Percentiles rank a stretch among this genome's conserved stretches.
phyloP scores from a whole-genome alignment of 768 basidiomycete species.

The Termitomyces sp. region DNA sequence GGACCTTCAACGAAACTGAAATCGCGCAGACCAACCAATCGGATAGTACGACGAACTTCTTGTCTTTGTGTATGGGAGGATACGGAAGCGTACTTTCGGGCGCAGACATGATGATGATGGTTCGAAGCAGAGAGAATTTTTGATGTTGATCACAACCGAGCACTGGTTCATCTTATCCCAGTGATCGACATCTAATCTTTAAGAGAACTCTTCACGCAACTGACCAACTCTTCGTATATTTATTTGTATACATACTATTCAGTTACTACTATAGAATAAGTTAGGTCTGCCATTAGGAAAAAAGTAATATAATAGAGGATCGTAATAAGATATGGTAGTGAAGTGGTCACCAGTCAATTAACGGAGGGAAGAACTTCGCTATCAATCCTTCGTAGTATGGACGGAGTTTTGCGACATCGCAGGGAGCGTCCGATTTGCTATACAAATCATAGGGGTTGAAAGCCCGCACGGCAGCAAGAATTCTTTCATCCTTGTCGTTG shows the following conservation, averaged over 20 bases:
- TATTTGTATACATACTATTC: too few species aligned
- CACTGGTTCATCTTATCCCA: conserved; percentile 8
- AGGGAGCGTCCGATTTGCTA: conserved; percentile 77
- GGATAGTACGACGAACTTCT: conserved; percentile 82
- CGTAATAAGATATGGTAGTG: background rate
- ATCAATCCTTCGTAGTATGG: conserved; percentile 86
- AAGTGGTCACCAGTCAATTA: conserved; percentile 67
- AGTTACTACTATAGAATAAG: background rate
- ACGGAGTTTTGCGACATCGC: conserved; percentile 56
- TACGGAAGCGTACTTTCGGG: conserved; percentile 74
- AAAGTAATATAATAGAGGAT: background rate
- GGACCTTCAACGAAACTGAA: background rate
- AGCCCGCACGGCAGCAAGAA: conserved; percentile 70
- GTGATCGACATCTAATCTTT: background rate
- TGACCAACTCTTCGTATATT: too few species aligned
- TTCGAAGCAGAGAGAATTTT: background rate
- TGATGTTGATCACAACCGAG: background rate
- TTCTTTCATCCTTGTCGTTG: conserved; percentile 61
- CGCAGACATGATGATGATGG: conserved; percentile 14
- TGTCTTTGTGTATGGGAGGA: conserved; percentile 74
- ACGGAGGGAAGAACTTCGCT: conserved; percentile 78
- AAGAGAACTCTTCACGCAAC: too few species aligned
- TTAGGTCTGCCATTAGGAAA: background rate
- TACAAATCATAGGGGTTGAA: conserved; percentile 97
- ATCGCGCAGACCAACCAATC: conserved; percentile 68